Base-by-base conservation (phyloP, 352 stramenopile species). In the Discostella stelligera region DNA sequence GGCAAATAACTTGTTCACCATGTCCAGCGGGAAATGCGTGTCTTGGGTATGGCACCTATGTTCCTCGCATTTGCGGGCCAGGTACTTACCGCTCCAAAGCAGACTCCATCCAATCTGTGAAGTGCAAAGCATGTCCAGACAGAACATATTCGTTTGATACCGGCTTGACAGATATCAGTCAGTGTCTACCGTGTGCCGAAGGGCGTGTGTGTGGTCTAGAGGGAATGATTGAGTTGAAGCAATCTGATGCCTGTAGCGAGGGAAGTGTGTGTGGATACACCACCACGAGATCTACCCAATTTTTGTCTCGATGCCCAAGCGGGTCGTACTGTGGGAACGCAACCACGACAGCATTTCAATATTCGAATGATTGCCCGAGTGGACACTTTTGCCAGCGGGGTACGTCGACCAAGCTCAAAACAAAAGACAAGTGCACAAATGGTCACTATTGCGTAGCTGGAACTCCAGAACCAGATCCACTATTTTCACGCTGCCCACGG, bases 81-180 rank as follows among this genome's bases (percentile, higher is more conserved):
- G 97, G 97, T 3, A 96, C 87, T 25, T 99, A 98, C 77, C 93
- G 97, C 9, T 98, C 95, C 0, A 87, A 98, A 10, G 94, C 95
- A 2, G 96, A 99, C 75, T 97, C 93, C 20, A 94, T 98, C 56
- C 98, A 99, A 72, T 97, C 93, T 25, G 94, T 98, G 58, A 98
- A 95, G 6, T 99, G 97, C 63, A 94, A 94, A 21, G 79, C 94
- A 16, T 99, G 97, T 74, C 96, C 96, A 0, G 89, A 96, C 82
- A 94, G 95, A 50, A 99, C 96, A 2, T 98, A 94, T 93, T 97
- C 93, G 25, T 90, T 92, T n/a, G 86, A 93, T 23, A 95, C 90
- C 2, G 96, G 96, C 1, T 67, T 97, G 1, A 94, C 95, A 1
- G 96, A 98, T 84, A 95, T 99, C 62, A 98, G 94, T 8, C 85